Conservation (phyloP, 2,329 filamentous ascomycete genomes). For the Penicillium capsulatum region DNA sequence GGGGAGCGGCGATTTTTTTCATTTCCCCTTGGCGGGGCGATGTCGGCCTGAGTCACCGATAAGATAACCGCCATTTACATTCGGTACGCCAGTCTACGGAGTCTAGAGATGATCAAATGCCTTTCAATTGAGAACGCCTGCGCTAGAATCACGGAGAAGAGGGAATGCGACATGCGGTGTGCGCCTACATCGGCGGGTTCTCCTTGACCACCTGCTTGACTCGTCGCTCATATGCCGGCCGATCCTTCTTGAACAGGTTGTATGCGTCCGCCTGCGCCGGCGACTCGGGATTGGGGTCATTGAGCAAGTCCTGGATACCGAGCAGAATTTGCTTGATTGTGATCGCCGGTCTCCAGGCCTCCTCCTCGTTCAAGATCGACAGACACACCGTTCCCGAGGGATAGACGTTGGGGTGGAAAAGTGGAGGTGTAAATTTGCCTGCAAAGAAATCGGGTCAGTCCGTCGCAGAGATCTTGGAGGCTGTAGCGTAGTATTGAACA, state of each 20-base stretch:
- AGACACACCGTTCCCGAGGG: conserved; percentile 96
- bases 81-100: too few species aligned
- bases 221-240: conserved; percentile 79
- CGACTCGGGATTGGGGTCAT: conserved; percentile 95
- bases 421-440: conserved; percentile 95
- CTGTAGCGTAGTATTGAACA: too few species aligned
- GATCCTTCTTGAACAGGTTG: conserved; percentile 91
- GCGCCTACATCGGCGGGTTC: conserved; percentile 67
- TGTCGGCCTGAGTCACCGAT: conserved; percentile 27
- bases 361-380: conserved; percentile 95
- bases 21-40: conserved; percentile 16
- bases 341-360: conserved; percentile 97
- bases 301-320: conserved; percentile 89
- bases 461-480: conserved; percentile 5
- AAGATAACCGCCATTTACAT: conserved; percentile 19
- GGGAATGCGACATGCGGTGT: conserved; percentile 11
- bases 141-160: conserved; percentile 19
- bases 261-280: conserved; percentile 97
- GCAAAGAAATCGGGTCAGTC: conserved; percentile 6
- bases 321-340: conserved; percentile 97
- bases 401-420: conserved; percentile 98
- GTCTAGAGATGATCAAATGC: conserved; percentile 11
- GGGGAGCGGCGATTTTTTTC: conserved; percentile 15
- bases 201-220: conserved; percentile 83
- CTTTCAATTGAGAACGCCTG: conserved; percentile 27